These are phyloP conservation scores for Cinnamomum micranthum DNA, from an alignment of 164 flowering plant genomes.

Conservation along the genomic window DNA sequence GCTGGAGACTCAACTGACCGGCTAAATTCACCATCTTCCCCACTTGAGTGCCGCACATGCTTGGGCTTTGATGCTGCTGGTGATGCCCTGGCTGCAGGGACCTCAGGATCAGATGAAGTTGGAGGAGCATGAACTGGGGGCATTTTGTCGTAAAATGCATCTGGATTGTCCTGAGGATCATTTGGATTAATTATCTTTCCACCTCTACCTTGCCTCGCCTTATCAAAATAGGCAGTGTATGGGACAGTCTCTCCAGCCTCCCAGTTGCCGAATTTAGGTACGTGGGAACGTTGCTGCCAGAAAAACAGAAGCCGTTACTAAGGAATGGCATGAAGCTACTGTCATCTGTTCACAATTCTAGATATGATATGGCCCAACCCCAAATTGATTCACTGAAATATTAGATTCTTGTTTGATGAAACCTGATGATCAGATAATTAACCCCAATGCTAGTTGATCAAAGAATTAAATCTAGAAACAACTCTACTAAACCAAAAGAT, in stretches of 20 bases:
- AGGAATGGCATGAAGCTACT: too few species aligned
- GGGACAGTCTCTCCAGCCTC: slow-evolving; percentile 62
- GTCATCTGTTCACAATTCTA: too few species aligned
- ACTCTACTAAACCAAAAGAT: too few species aligned
- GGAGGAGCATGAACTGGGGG: slow-evolving; percentile 20
- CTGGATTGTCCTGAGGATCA: slow-evolving; percentile 70
- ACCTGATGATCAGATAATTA: too few species aligned
- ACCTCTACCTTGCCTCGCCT: slow-evolving; percentile 58
- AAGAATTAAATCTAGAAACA: too few species aligned
- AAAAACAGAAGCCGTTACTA: neutral
- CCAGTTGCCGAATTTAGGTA: slow-evolving; percentile 93
- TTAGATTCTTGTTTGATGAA: too few species aligned
- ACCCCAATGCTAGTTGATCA: too few species aligned
- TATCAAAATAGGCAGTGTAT: slow-evolving; percentile 79
- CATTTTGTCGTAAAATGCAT: slow-evolving; percentile 23
- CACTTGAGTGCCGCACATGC: slow-evolving; percentile 30
- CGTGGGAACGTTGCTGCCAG: slow-evolving; percentile 54
- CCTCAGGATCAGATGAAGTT: slow-evolving; percentile 8
- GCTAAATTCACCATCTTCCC: slow-evolving; percentile 40
- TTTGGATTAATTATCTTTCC: slow-evolving; percentile 67
- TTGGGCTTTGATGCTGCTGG: slow-evolving; percentile 19
- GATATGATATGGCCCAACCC: too few species aligned
- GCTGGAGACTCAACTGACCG: slow-evolving; percentile 29
- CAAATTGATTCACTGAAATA: too few species aligned
- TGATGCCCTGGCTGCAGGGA: slow-evolving; percentile 11